phyloP scores from a whole-genome alignment of 2,329 filamentous ascomycete genomes.

The Fusarium sacchari region DNA sequence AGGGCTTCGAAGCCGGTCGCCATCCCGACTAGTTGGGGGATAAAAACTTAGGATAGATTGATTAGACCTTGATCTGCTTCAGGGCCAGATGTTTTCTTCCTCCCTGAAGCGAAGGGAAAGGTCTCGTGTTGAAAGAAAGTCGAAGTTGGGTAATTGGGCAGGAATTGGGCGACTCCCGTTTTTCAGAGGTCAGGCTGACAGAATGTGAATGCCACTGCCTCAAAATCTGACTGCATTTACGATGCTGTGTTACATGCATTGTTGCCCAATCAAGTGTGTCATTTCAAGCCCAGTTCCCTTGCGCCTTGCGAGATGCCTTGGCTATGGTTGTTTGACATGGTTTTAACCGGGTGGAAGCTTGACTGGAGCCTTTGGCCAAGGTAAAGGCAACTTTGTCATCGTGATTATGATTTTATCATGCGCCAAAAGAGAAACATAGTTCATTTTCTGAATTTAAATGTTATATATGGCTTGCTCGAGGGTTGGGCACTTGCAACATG shows the following conservation, averaged over 20 bases:
- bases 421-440: rapidly evolving
- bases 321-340: background rate
- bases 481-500: background rate
- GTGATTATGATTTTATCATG: background rate
- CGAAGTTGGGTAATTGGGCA: background rate
- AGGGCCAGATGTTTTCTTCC: background rate
- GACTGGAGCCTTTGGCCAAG: background rate
- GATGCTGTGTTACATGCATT: background rate
- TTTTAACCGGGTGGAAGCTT: background rate
- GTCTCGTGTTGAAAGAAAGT: background rate
- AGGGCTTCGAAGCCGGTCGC: background rate
- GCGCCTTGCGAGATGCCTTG: background rate
- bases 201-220: background rate
- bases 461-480: background rate
- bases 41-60: background rate
- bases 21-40: background rate
- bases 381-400: constrained; percentile 44
- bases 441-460: background rate
- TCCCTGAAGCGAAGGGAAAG: background rate
- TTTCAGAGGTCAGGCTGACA: too few relatives aligned
- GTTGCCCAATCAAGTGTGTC: background rate
- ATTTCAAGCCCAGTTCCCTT: background rate
- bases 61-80: background rate
- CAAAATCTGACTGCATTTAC: background rate
- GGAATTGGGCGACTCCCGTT: background rate